A percentile compares a stretch with the other conserved stretches of the same genome.
phyloP scores from a whole-genome alignment of 2,329 filamentous ascomycete species.

The Phoma sp. region DNA sequence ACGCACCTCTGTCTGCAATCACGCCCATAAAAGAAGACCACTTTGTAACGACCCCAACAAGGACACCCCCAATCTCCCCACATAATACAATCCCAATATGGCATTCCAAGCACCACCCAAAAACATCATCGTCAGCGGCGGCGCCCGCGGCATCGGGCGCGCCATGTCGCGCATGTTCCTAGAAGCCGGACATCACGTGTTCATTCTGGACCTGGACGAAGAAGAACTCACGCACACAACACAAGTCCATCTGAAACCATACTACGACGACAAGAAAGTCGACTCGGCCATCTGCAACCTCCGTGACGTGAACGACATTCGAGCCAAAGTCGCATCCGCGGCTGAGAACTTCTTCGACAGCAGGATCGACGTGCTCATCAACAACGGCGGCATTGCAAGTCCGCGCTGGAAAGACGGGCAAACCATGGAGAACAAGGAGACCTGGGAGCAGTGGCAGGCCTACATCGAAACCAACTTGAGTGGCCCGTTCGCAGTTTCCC shows the following conservation, averaged over 20 bases:
- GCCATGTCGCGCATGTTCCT: slow-evolving; percentile 55
- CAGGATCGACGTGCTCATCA: slow-evolving; percentile 49
- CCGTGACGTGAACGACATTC: slow-evolving; percentile 51
- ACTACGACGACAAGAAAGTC: slow-evolving; percentile 44
- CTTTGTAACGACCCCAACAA: background rate
- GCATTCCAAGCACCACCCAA: slow-evolving; percentile 25
- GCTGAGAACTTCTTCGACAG: slow-evolving; percentile 52
- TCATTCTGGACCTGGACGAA: slow-evolving; percentile 53
- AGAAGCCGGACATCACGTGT: slow-evolving; percentile 53
- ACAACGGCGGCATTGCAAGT: slow-evolving; percentile 46
- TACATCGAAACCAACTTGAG: slow-evolving; percentile 57
- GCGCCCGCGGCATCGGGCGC: slow-evolving; percentile 57
- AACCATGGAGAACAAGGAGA: slow-evolving; percentile 54
- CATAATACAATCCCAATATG: background rate
- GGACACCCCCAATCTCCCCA: background rate
- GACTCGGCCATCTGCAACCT: slow-evolving; percentile 53
- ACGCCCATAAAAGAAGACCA: background rate
- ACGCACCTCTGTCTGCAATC: slow-evolving; percentile 20
- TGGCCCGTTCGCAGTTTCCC: slow-evolving; percentile 53
- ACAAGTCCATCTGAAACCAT: slow-evolving; percentile 48
- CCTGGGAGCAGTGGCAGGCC: slow-evolving; percentile 54
- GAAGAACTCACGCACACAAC: slow-evolving; percentile 47
- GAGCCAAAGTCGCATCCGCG: slow-evolving; percentile 48
- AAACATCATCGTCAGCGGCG: slow-evolving; percentile 51
- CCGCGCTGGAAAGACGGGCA: slow-evolving; percentile 53